Conservation (phyloP, 139 green algal species). For the Chlorella sp. region DNA sequence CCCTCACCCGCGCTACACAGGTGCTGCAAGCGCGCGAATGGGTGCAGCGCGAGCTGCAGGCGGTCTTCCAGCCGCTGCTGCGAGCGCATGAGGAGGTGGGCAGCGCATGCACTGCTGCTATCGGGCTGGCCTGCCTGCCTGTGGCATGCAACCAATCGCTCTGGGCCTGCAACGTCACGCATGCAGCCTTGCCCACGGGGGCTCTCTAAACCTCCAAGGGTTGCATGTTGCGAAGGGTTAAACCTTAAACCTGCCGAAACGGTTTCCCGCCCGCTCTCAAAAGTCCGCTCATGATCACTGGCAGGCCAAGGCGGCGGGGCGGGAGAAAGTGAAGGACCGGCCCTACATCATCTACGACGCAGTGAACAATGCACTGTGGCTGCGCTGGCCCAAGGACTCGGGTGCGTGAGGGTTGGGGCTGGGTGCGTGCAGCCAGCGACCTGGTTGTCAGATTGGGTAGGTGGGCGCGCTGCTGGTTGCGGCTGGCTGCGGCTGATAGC, state of each 20-base stretch:
- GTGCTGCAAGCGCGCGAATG: not conserved
- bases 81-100: not conserved
- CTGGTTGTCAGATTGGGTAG: not conserved
- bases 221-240: too few relatives aligned
- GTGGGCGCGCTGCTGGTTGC: not conserved
- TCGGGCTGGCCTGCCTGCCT: too few relatives aligned
- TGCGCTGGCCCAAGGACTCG: slow-evolving; percentile 35
- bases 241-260: too few relatives aligned
- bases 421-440: not conserved
- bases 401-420: not conserved
- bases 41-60: slow-evolving; percentile 19
- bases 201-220: too few relatives aligned
- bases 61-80: not conserved
- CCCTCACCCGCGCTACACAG: not conserved
- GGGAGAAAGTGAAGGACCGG: not conserved
- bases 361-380: slow-evolving; percentile 64
- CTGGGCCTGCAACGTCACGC: too few relatives aligned
- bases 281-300: not conserved
- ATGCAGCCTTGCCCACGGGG: too few relatives aligned
- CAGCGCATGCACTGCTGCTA: not conserved
- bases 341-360: slow-evolving; percentile 31
- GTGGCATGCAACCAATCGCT: too few relatives aligned
- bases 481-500: too few relatives aligned
- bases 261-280: not conserved
- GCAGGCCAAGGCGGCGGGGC: not conserved